Evolutionary conservation across 495 filamentous ascomycete genomes (phyloP), one percentile per base, ranked within the genome.

Genomic region (Aspergillus indologenus): DNA sequence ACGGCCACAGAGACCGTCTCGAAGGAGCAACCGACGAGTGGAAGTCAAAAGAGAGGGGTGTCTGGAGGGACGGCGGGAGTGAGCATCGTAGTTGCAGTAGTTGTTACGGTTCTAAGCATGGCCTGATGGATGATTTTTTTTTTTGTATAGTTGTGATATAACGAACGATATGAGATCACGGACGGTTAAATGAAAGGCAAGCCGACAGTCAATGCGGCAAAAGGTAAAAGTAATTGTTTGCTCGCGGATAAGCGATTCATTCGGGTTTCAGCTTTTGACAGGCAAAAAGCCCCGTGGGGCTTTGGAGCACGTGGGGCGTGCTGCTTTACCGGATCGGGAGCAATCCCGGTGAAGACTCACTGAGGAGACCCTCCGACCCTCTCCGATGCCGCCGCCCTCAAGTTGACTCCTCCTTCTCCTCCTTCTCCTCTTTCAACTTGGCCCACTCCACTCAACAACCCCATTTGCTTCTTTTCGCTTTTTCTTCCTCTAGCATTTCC

Each of bases 11-110:
- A 69, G 42, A 76, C 74, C 11, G 82, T 88, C 45, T 82, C 79
- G 51, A 92, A 92, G 79, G 80, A 72, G 61, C 61, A 80, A 53
- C 77, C 80, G 17, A 56, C 48, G 23, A 45, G 53, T 45, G 43
- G 62, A 5, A 56, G 62, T 34, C 48, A 57, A 21, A 46, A 46
- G 46, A 45, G 23, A 5, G 14, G 18, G 14, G 19, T 54, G 48
- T 26, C 12, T 2, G 34, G 34, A 40, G 34, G 34, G 34, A 40
- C 2, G 34, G 12, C 24, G 23, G 48, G 23, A 0, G 48, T 51
- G 48, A 31, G 4, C 24, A 31, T 18, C 23, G 17, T 51, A 53
- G 23, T 23, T 22, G 44, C 60, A 50, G 55, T 51, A 7, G 48
- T 26, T 54, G 18, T 43, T 61, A 48, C 51, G 56, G 18, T n/a